These are phyloP conservation scores for Lasiosphaeris hirsuta DNA, from an alignment of 495 filamentous ascomycete species.

Conservation along the genomic window DNA sequence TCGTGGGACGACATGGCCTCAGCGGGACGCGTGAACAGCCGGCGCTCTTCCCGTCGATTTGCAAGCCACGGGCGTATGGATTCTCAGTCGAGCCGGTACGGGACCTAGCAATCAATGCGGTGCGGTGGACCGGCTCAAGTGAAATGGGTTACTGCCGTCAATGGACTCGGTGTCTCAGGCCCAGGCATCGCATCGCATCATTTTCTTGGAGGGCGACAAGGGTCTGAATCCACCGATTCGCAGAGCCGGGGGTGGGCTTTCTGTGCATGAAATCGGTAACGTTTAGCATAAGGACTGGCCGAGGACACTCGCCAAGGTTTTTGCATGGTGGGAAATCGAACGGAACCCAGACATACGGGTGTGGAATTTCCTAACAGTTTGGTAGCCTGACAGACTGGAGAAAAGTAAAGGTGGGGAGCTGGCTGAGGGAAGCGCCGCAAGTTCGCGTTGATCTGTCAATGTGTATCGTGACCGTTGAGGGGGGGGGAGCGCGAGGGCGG, in stretches of 20 bases:
- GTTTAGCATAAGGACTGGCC: slow-evolving; percentile 32
- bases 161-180: slow-evolving; percentile 38
- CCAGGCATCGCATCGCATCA: slow-evolving; percentile 39
- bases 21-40: slow-evolving; percentile 26
- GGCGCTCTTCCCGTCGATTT: slow-evolving; percentile 15
- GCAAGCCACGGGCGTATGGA: slow-evolving; percentile 19
- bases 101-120: slow-evolving; percentile 31
- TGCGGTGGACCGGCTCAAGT: slow-evolving; percentile 21
- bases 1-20: slow-evolving; percentile 60
- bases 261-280: slow-evolving; percentile 30
- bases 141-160: slow-evolving; percentile 29
- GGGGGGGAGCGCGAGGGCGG: not conserved
- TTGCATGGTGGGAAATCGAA: slow-evolving; percentile 5
- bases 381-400: not conserved
- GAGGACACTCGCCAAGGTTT: slow-evolving; percentile 14
- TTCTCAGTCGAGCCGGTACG: slow-evolving; percentile 21
- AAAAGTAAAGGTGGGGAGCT: not conserved
- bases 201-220: slow-evolving; percentile 23
- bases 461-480: too few relatives aligned
- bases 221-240: slow-evolving; percentile 19
- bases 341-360: slow-evolving; percentile 6
- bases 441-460: too few relatives aligned
- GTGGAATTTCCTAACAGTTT: not conserved
- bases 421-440: not conserved
- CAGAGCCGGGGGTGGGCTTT: slow-evolving; percentile 18